Conservation (phyloP, 495 filamentous ascomycete species). For the Thermothielavioides terrestris region DNA sequence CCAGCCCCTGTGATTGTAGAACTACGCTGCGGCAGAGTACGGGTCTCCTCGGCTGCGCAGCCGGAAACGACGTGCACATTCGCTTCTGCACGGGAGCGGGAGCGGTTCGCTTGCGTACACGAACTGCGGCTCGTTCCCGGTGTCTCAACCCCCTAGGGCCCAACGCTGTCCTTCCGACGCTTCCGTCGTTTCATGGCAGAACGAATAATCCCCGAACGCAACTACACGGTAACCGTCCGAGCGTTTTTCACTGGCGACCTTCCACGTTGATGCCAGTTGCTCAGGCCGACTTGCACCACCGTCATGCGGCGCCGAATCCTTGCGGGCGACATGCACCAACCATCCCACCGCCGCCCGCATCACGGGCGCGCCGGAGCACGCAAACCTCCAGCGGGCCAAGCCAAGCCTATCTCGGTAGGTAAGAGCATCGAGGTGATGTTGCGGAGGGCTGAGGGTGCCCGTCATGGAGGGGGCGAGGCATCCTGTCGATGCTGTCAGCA, state of each 20-base stretch:
- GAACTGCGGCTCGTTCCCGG: slow-evolving; percentile 6
- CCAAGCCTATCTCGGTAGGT: slow-evolving; percentile 5
- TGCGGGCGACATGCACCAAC: neutral
- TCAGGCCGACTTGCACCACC: neutral
- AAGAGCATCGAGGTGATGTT: no score
- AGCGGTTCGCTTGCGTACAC: no score
- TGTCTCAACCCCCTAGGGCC: neutral
- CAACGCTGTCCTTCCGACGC: neutral
- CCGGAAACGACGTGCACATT: neutral
- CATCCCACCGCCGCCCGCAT: neutral
- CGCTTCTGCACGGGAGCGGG: neutral
- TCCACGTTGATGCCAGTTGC: neutral
- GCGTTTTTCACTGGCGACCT: slow-evolving; percentile 1
- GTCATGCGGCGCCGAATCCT: neutral
- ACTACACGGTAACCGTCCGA: slow-evolving; percentile 4
- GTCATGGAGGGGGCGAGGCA: neutral
- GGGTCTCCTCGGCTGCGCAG: neutral
- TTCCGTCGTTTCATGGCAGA: neutral
- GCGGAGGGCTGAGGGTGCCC: neutral
- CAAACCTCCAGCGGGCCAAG: neutral
- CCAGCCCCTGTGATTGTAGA: neutral
- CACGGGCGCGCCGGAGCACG: slow-evolving; percentile 2
- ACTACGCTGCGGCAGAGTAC: neutral
- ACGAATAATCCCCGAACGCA: neutral
- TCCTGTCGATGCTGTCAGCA: neutral